Evolutionary conservation across 768 basidiomycete genomes (phyloP).

Genomic region (Amanita rubescens): DNA sequence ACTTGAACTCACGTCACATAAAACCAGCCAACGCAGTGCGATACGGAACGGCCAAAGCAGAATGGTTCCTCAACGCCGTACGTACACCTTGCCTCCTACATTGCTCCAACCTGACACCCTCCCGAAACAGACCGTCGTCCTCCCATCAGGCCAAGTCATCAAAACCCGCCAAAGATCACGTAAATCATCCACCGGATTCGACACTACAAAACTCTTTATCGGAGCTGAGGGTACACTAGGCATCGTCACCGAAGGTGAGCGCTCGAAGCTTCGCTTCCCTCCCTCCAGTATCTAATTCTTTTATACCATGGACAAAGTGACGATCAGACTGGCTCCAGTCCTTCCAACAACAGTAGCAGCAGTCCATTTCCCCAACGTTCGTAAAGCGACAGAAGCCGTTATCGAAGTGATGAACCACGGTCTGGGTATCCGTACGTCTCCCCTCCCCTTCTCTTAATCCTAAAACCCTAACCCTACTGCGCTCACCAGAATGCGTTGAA

Average conservation of each 20-base stretch:
- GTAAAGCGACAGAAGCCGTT: slow-evolving; percentile 67
- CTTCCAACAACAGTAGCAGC: slow-evolving; percentile 79
- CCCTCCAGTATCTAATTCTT: not conserved
- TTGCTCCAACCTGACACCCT: slow-evolving; percentile 27
- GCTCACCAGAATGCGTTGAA: slow-evolving; percentile 67
- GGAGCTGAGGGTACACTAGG: slow-evolving; percentile 79
- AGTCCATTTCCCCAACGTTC: slow-evolving; percentile 73
- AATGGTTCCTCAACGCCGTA: slow-evolving; percentile 87
- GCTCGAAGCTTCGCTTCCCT: no score
- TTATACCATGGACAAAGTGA: slow-evolving; percentile 38
- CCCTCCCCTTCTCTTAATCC: not conserved
- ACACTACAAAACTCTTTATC: slow-evolving; percentile 79
- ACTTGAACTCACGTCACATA: not conserved
- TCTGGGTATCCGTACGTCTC: slow-evolving; percentile 62
- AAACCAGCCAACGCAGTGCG: slow-evolving; percentile 67
- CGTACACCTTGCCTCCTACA: not conserved
- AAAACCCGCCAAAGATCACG: slow-evolving; percentile 75
- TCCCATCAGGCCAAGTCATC: slow-evolving; percentile 85
- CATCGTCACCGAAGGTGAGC: slow-evolving; percentile 78
- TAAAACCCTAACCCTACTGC: not conserved
- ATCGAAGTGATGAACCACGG: slow-evolving; percentile 66
- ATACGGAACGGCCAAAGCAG: slow-evolving; percentile 84
- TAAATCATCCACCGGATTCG: slow-evolving; percentile 86
- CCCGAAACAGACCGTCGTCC: slow-evolving; percentile 65
- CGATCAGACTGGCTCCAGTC: slow-evolving; percentile 73